Evolutionary conservation across 2,329 filamentous ascomycete species (phyloP).

Genomic region (Xylaria sp.): DNA sequence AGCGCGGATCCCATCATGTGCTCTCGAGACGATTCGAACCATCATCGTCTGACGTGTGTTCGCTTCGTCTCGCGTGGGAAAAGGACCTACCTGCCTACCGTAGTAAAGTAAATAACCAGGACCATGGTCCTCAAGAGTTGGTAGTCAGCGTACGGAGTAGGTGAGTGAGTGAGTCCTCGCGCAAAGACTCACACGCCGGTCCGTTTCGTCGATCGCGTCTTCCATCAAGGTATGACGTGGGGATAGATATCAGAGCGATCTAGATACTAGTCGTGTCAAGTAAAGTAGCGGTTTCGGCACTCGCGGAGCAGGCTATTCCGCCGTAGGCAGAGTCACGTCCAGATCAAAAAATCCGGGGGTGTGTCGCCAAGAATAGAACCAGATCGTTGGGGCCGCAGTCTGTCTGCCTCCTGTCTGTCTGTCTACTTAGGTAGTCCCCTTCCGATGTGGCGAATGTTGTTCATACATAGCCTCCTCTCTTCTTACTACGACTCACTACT

Average conservation of each 20-base stretch:
- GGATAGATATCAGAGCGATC: no score
- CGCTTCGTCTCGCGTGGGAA: no score
- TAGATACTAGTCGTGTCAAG: no score
- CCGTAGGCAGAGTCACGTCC: background rate
- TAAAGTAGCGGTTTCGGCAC: background rate
- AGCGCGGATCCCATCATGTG: background rate
- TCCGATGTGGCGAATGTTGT: background rate
- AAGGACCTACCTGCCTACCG: no score
- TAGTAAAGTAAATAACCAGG: no score
- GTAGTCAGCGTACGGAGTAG: no score
- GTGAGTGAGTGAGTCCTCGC: no score
- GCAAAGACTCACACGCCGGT: no score
- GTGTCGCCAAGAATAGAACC: background rate
- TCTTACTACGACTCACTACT: background rate
- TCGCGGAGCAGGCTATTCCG: background rate
- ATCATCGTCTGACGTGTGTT: background rate
- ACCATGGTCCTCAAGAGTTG: no score
- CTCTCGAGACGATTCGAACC: background rate
- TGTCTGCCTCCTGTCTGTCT: background rate
- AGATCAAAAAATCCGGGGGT: background rate
- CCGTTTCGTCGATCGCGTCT: no score
- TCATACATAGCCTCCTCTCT: background rate
- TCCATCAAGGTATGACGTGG: no score
- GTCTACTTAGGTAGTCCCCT: background rate
- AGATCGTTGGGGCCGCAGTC: background rate